Base-by-base conservation (phyloP, 2,329 filamentous ascomycete genomes). In the Xylaria arbuscula region DNA sequence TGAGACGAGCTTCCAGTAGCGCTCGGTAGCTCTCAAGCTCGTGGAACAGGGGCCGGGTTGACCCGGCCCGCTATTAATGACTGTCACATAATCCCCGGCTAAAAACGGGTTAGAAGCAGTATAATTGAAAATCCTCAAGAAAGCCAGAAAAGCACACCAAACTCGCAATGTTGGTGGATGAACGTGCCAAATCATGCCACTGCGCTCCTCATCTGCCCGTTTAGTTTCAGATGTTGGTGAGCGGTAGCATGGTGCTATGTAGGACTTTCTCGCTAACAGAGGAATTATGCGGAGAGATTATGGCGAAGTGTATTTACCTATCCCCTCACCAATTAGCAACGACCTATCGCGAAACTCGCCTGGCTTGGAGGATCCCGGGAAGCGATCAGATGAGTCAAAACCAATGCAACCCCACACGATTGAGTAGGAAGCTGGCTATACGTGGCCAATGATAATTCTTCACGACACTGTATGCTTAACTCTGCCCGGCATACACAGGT, bases 1-100 rank as follows among this genome's bases (percentile, higher is more conserved):
- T 36, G 74, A 75, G 36, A 80, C 75, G 70, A 88, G 82, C 72
- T 88, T 84, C 72, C 86, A 88, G 74, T 76, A 74, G 62, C 32
- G 15, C 32, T 53, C 22, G 17, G 74, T 76, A 74, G 62, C 36
- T 19, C 32, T 53, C 22, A 22, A 28, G 58, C 13, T 42, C 2
- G 10, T 22, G n/a, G 53, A 22, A 56, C 42, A 28, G 36, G 34
- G 22, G 55, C 38, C 40, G 17, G 38, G 19, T 59, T 5, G 13
- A 22, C 50, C 50, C 24, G 55, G 38, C 62, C 28, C 19, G 28
- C 57, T 36, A 50, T 60, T 55, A 36, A 40, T 38, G 57, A 47
- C 15, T 50, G 28, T n/a, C 19, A 40, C 55, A 60, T 60, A 61
- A 55, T 22, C 32, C 24, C n/a, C 36, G 47, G 62, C 19, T 48